phyloP scores from a whole-genome alignment of 257 asterid species.

The Nicotiana tabacum region DNA sequence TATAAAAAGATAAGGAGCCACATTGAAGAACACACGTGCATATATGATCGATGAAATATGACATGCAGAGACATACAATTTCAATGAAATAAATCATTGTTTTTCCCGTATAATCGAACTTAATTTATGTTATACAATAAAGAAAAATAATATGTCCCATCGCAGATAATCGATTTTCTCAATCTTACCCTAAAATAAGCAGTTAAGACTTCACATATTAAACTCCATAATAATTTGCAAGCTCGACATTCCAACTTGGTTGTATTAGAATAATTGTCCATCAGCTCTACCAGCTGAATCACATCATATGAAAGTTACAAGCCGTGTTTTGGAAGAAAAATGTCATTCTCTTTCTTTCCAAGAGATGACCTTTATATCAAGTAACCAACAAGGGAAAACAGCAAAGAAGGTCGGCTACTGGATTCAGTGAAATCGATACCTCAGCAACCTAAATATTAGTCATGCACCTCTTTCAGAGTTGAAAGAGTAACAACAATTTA shows the following conservation, averaged over 20 bases:
- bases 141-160: not conserved
- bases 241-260: not conserved
- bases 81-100: not conserved
- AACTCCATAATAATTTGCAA: not conserved
- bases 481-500: no score
- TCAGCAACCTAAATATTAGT: no score
- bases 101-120: not conserved
- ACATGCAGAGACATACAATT: not conserved
- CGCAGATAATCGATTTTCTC: not conserved
- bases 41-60: not conserved
- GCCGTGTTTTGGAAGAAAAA: not conserved
- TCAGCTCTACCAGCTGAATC: not conserved
- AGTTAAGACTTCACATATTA: constrained; percentile 4
- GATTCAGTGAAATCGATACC: no score
- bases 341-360: not conserved
- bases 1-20: not conserved
- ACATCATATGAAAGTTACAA: not conserved
- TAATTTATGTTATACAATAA: not conserved
- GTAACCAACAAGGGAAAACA: no score
- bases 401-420: no score
- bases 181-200: not conserved
- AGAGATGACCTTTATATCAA: not conserved
- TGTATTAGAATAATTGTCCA: not conserved
- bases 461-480: no score
- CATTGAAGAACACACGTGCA: no score